Evolutionary conservation across 441 rosid species (phyloP).

Genomic region (Adansonia grandidieri): DNA sequence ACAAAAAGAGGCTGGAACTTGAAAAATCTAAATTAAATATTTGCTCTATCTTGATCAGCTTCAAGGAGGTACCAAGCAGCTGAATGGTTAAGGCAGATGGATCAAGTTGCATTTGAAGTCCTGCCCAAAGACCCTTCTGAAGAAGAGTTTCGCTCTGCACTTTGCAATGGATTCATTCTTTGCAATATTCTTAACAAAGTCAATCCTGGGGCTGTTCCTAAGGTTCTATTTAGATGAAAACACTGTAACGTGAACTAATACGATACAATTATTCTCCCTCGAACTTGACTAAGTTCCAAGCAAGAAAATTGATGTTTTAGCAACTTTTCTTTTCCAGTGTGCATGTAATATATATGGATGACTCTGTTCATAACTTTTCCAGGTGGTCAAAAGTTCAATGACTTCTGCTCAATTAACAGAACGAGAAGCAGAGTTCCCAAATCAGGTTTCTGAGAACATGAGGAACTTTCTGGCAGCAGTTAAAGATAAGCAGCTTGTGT

Average conservation of each 20-base stretch:
- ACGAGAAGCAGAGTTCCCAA: constrained; percentile 82
- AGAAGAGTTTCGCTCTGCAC: constrained; percentile 72
- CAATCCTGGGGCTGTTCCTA: constrained; percentile 88
- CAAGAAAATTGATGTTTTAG: background rate
- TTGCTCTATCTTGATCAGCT: constrained; percentile 46
- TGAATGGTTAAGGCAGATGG: constrained; percentile 91
- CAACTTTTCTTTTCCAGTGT: background rate
- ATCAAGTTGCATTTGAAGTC: constrained; percentile 59
- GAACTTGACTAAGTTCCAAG: background rate
- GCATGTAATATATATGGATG: background rate
- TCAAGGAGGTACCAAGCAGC: constrained; percentile 88
- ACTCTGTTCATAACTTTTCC: background rate
- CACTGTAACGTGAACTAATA: background rate
- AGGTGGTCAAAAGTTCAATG: constrained; percentile 83
- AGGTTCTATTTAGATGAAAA: constrained; percentile 45
- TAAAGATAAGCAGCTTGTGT: constrained; percentile 84
- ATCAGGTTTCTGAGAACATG: constrained; percentile 87
- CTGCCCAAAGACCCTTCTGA: constrained; percentile 79
- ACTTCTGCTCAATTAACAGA: constrained; percentile 65
- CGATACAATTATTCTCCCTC: background rate
- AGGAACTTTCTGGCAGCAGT: constrained; percentile 88
- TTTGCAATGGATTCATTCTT: constrained; percentile 89
- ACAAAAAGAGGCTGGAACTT: background rate
- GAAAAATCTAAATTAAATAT: constrained; percentile 2
- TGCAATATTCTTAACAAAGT: constrained; percentile 97